A percentile compares a stretch with the other conserved stretches of the same genome.
These are phyloP conservation scores for Ensete ventricosum DNA, from an alignment of 176 grass and related monocot genomes.

Conservation along the genomic window DNA sequence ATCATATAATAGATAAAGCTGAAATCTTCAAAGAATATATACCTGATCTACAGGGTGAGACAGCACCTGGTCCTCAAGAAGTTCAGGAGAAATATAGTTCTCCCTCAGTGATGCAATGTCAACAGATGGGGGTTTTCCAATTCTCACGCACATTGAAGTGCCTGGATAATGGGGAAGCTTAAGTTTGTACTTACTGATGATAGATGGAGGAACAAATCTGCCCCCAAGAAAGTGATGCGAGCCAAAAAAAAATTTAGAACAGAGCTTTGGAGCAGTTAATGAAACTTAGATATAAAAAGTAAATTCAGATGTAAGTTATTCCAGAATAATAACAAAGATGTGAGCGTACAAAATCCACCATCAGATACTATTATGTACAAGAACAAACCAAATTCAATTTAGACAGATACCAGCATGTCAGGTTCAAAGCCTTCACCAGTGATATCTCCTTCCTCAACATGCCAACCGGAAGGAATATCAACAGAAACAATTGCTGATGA, in stretches of 20 bases:
- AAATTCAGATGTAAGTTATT: constrained; percentile 18
- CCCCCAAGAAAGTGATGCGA: constrained; percentile 94
- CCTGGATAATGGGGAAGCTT: constrained; percentile 62
- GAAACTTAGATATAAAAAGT: constrained; percentile 50
- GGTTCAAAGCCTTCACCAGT: constrained; percentile 54
- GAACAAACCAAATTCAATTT: constrained; percentile 24
- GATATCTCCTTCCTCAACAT: constrained; percentile 74
- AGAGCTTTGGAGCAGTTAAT: constrained; percentile 80
- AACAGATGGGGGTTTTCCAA: constrained; percentile 75
- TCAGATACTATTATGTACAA: constrained; percentile 3
- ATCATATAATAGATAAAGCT: background rate
- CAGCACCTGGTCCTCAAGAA: constrained; percentile 60
- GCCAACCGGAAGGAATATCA: constrained; percentile 91
- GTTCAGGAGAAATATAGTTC: constrained; percentile 87
- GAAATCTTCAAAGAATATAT: background rate
- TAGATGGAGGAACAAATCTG: constrained; percentile 77
- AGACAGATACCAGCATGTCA: constrained; percentile 78
- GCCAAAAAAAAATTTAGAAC: constrained; percentile 62
- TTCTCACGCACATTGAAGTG: constrained; percentile 82
- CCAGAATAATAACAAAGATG: background rate
- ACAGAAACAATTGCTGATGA: constrained; percentile 54
- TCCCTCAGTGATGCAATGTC: constrained; percentile 83
- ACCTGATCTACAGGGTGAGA: constrained; percentile 81
- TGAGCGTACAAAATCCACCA: background rate
- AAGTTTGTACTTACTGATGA: constrained; percentile 56